These are phyloP conservation scores for Aotearoamyces nothofagi DNA, from an alignment of 2,329 filamentous ascomycete genomes.

Conservation along the genomic window DNA sequence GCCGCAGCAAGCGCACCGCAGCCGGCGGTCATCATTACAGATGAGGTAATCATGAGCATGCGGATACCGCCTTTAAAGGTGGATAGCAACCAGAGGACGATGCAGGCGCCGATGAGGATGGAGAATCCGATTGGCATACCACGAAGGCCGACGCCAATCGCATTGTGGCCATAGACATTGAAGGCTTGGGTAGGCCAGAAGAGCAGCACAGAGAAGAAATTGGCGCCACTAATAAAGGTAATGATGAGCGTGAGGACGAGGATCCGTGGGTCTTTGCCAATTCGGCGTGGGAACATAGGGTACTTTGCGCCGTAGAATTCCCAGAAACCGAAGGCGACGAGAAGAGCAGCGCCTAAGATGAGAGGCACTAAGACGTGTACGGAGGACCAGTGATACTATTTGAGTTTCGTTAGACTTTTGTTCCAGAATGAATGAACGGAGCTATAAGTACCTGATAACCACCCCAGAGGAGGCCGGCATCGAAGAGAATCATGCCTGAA, in stretches of 20 bases:
- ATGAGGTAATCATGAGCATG: constrained; percentile 40
- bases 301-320: constrained; percentile 31
- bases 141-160: constrained; percentile 42
- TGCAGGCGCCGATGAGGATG: constrained; percentile 41
- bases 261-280: constrained; percentile 33
- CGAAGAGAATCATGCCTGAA: constrained; percentile 31
- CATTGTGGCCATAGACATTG: constrained; percentile 49
- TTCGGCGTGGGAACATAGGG: constrained; percentile 28
- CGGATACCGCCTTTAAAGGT: constrained; percentile 39
- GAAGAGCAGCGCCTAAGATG: constrained; percentile 26
- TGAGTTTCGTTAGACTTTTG: no score
- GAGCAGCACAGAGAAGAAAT: constrained; percentile 35
- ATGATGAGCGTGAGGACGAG: constrained; percentile 34
- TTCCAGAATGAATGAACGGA: no score
- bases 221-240: constrained; percentile 39
- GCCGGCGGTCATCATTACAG: constrained; percentile 48
- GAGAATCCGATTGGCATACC: constrained; percentile 46
- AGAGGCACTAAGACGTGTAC: constrained; percentile 28
- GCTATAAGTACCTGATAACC: constrained; percentile 27
- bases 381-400: background rate
- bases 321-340: constrained; percentile 26
- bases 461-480: constrained; percentile 38
- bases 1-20: constrained; percentile 36
- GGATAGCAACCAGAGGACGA: constrained; percentile 39
- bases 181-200: constrained; percentile 48